Evolutionary conservation across 1,284 basidiomycete genomes (phyloP).

Genomic region (Papiliotrema flavescens): DNA sequence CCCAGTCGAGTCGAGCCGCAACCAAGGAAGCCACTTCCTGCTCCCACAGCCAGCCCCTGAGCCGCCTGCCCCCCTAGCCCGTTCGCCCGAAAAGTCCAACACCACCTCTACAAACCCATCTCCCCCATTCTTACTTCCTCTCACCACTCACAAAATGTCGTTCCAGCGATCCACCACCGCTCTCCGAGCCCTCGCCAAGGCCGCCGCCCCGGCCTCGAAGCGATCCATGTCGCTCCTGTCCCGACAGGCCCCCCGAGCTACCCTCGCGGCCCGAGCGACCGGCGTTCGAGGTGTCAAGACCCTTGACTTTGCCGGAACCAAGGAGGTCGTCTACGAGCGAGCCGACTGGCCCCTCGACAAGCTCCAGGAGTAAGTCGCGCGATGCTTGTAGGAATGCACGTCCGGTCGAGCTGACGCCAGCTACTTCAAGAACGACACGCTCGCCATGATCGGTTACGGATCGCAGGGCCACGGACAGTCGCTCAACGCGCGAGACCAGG

Average conservation of each 20-base stretch:
- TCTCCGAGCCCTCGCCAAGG: slow-evolving; percentile 47
- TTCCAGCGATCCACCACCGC: slow-evolving; percentile 52
- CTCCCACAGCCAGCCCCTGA: not conserved
- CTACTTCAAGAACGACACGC: slow-evolving; percentile 99
- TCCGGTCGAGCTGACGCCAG: slow-evolving; percentile 14
- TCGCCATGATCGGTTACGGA: slow-evolving; percentile 97
- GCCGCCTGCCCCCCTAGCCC: not conserved
- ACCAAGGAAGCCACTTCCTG: not conserved
- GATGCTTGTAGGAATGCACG: not conserved
- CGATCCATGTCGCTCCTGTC: slow-evolving; percentile 72
- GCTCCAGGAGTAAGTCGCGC: slow-evolving; percentile 70
- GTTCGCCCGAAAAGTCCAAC: not conserved
- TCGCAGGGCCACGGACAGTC: slow-evolving; percentile 98
- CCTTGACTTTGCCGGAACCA: slow-evolving; percentile 93
- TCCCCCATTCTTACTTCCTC: not conserved
- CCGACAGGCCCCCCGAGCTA: slow-evolving; percentile 51
- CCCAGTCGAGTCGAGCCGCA: not conserved
- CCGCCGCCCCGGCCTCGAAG: slow-evolving; percentile 51
- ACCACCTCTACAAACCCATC: not conserved
- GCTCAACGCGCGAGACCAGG: slow-evolving; percentile 97
- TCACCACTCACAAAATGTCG: slow-evolving; percentile 40
- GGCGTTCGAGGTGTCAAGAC: slow-evolving; percentile 82
- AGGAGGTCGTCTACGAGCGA: slow-evolving; percentile 96
- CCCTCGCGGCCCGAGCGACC: slow-evolving; percentile 44
- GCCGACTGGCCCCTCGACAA: slow-evolving; percentile 96